Conservation (phyloP, 495 filamentous ascomycete genomes). For the Oidiodendron maius region DNA sequence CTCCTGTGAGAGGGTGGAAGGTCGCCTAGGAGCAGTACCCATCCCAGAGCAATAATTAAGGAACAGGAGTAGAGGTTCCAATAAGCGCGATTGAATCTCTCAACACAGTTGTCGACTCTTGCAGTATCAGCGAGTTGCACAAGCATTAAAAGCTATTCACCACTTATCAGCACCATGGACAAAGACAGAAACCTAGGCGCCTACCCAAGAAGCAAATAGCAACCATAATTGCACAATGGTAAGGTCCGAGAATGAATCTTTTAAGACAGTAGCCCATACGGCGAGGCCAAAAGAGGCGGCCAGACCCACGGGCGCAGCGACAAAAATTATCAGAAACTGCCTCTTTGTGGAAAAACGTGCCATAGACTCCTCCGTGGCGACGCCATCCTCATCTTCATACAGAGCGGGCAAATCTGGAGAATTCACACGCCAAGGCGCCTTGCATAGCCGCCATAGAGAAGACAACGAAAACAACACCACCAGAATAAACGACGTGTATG, state of each 20-base stretch:
- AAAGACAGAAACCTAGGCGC: not conserved
- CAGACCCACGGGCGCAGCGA: not conserved
- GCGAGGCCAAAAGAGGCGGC: conserved; percentile 6
- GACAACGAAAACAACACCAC: not conserved
- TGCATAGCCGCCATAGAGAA: conserved; percentile 1
- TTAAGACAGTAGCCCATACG: conserved; percentile 1
- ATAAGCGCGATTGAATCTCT: not conserved
- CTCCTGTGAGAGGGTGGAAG: not conserved
- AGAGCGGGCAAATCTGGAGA: not conserved
- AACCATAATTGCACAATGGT: not conserved
- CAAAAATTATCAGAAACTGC: conserved; percentile 4
- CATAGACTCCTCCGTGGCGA: conserved; percentile 49
- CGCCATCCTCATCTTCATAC: conserved; percentile 59
- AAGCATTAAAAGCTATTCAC: not conserved
- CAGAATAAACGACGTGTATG: not conserved
- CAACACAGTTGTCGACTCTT: not conserved
- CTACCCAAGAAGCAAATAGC: conserved; percentile 10
- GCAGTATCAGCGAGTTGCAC: not conserved
- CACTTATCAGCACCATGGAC: not conserved
- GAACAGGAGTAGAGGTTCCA: not conserved
- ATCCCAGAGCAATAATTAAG: not conserved
- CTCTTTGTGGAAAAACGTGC: conserved; percentile 41
- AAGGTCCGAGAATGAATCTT: not conserved
- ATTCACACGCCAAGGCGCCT: not conserved
- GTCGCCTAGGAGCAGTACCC: not conserved